phyloP scores from a whole-genome alignment of 306 rosid species.

The Comarum palustre region DNA sequence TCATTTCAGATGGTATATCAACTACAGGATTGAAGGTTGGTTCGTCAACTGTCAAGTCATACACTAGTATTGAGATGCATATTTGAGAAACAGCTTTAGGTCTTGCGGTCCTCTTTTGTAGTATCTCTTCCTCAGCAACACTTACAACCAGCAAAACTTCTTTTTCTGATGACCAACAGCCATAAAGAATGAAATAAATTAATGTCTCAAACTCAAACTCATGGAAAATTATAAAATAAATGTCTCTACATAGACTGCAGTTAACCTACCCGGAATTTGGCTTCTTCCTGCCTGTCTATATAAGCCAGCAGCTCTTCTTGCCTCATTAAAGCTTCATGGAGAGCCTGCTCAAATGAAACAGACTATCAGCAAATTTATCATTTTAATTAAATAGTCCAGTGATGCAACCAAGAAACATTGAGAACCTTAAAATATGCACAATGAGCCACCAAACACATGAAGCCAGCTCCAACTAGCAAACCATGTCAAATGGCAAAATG shows the following conservation, averaged over 20 bases:
- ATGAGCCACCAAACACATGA: neutral
- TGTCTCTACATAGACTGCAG: neutral
- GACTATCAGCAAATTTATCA: conserved; percentile 14
- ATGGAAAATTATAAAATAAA: neutral
- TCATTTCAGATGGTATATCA: conserved; percentile 17
- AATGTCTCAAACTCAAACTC: conserved; percentile 7
- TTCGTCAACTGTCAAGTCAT: conserved; percentile 10
- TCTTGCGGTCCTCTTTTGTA: conserved; percentile 15
- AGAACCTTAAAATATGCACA: neutral
- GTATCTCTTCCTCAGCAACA: conserved; percentile 30
- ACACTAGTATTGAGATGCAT: neutral
- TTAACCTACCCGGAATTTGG: conserved; percentile 66
- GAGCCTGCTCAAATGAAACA: conserved; percentile 53
- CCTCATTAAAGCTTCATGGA: conserved; percentile 80
- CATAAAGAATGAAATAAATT: conserved; percentile 8
- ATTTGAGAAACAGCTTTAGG: conserved; percentile 1
- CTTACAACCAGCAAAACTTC: conserved; percentile 76
- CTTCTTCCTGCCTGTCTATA: conserved; percentile 81
- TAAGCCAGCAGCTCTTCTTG: conserved; percentile 95
- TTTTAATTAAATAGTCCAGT: conserved; percentile 16
- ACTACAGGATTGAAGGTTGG: conserved; percentile 25
- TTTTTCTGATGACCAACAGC: conserved; percentile 60
- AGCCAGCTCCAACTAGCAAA: neutral
- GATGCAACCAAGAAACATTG: neutral
- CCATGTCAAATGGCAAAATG: neutral